Conservation (phyloP, 371 early-diverging fungal species). For the Chytridium lagenaria region DNA sequence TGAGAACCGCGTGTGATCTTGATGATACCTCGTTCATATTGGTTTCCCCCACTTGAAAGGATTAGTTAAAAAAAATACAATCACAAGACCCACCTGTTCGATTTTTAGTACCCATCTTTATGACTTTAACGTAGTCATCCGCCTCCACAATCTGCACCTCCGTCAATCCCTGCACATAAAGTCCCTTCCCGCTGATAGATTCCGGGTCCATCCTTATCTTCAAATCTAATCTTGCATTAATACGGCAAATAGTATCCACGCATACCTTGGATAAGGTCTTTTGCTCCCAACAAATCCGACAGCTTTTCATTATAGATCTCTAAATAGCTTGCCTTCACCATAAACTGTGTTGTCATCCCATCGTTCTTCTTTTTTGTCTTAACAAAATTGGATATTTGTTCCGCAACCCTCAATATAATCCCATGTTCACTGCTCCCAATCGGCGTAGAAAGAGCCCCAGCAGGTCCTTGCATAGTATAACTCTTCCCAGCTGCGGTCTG, state of each 20-base stretch:
- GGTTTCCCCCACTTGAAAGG: conserved; percentile 80
- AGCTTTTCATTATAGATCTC: conserved; percentile 60
- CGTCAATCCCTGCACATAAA: conserved; percentile 47
- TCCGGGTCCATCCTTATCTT: conserved; percentile 49
- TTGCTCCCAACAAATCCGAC: conserved; percentile 49
- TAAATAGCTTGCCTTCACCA: conserved; percentile 39
- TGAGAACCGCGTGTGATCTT: conserved; percentile 95
- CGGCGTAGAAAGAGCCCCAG: not conserved
- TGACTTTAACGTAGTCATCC: conserved; percentile 40
- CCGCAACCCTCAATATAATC: conserved; percentile 48
- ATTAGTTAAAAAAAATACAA: not conserved
- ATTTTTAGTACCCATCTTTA: conserved; percentile 41
- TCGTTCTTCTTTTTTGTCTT: conserved; percentile 8
- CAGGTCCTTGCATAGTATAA: conserved; percentile 70
- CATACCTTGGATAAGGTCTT: conserved; percentile 50
- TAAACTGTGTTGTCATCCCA: conserved; percentile 24
- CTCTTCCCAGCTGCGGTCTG: conserved; percentile 41
- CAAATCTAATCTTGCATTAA: conserved; percentile 10
- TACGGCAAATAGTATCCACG: not conserved
- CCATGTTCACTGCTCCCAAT: conserved; percentile 46
- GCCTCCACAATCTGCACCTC: conserved; percentile 35
- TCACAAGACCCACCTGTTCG: no score
- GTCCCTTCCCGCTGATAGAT: conserved; percentile 40
- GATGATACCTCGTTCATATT: conserved; percentile 95
- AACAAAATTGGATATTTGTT: conserved; percentile 42